A percentile compares a stretch with the other conserved stretches of the same genome.
Evolutionary conservation across 345 rosid genomes (phyloP).

Genomic region (Capsella bursapastoris): DNA sequence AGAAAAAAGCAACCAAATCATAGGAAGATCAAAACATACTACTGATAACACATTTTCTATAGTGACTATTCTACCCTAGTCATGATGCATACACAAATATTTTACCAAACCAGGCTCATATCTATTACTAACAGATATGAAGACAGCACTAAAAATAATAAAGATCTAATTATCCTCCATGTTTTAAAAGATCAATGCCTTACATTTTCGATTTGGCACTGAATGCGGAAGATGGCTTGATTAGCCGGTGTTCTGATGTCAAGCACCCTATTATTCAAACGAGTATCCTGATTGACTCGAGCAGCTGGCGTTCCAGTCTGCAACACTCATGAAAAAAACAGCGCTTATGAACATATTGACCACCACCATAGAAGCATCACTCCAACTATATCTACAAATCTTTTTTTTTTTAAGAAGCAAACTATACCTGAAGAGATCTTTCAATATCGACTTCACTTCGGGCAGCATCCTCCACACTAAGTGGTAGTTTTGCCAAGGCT

Average conservation of each 20-base stretch:
- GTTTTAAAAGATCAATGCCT: background rate
- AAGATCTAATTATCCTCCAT: background rate
- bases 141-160: slow-evolving; percentile 1
- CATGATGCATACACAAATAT: slow-evolving; percentile 7
- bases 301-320: slow-evolving; percentile 66
- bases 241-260: slow-evolving; percentile 82
- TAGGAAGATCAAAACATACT: background rate
- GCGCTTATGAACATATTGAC: slow-evolving; percentile 13
- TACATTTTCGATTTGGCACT: slow-evolving; percentile 45
- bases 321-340: slow-evolving; percentile 24
- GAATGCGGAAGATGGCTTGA: slow-evolving; percentile 79
- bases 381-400: slow-evolving; percentile 8
- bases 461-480: slow-evolving; percentile 81
- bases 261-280: slow-evolving; percentile 73
- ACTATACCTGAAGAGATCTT: slow-evolving; percentile 60
- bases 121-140: background rate
- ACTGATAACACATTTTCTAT: background rate
- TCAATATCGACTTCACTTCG: slow-evolving; percentile 80
- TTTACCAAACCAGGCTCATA: background rate
- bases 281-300: slow-evolving; percentile 85
- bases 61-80: background rate
- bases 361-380: slow-evolving; percentile 11
- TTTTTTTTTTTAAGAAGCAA: background rate
- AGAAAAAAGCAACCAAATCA: slow-evolving; percentile 11
- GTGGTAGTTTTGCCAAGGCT: slow-evolving; percentile 64